Percentiles rank a stretch among this genome's conserved stretches.
Conservation (phyloP, 148 eudicot genomes). For the Silene conica region DNA sequence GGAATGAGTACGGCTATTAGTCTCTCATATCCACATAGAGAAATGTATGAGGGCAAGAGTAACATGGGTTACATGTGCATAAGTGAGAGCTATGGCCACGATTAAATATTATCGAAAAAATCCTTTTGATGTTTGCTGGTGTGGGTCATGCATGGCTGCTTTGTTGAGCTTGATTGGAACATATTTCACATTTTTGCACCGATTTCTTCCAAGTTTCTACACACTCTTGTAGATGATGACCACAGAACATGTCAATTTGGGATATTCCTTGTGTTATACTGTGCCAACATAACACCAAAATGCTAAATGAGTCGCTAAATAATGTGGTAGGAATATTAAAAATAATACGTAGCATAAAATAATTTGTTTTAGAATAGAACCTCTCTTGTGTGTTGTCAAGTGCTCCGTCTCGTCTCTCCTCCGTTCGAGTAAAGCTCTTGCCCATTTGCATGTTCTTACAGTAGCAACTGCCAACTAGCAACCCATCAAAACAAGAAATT, state of each 20-base stretch:
- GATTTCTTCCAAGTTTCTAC: conserved; percentile 18
- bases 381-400: too few species aligned
- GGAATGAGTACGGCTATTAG: conserved; percentile 3
- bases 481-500: too few species aligned
- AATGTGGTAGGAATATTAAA: background rate
- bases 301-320: background rate
- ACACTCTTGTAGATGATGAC: conserved; percentile 23
- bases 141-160: too few species aligned
- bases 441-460: too few species aligned
- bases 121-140: conserved; percentile 24
- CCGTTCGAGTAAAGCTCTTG: too few species aligned
- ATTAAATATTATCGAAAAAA: conserved; percentile 25
- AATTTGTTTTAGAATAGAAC: too few species aligned
- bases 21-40: conserved; percentile 15
- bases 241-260: conserved; percentile 33
- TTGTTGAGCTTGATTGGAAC: conserved; percentile 24
- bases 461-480: too few species aligned
- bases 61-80: conserved; percentile 77
- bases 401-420: too few species aligned
- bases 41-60: conserved; percentile 37
- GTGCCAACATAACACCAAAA: background rate
- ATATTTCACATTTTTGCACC: conserved; percentile 6
- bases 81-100: conserved; percentile 36
- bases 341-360: too few species aligned
- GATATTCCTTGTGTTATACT: too few species aligned